phyloP scores from a whole-genome alignment of 352 stramenopile genomes.

The Pythium plurisporium region DNA sequence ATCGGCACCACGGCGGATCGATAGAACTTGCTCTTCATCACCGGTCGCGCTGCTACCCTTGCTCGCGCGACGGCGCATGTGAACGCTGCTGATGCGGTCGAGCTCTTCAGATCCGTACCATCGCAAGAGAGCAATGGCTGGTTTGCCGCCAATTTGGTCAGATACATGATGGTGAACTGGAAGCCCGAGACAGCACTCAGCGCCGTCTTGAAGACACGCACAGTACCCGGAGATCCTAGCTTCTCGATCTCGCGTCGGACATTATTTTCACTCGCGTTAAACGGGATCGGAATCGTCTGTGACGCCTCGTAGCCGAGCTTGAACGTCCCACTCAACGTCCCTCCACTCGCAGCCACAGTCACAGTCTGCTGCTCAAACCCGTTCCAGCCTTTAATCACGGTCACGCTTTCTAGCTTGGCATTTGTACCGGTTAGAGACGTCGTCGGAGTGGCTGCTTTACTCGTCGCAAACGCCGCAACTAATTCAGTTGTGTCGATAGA shows the following conservation, averaged over 20 bases:
- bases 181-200: conserved; percentile 36
- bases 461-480: conserved; percentile 44
- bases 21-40: conserved; percentile 77
- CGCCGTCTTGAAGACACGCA: conserved; percentile 56
- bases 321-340: conserved; percentile 82
- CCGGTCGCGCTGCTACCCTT: conserved; percentile 44
- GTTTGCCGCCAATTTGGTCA: conserved; percentile 49
- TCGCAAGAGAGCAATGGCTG: conserved; percentile 54
- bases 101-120: conserved; percentile 39
- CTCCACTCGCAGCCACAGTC: conserved; percentile 55
- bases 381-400: conserved; percentile 84
- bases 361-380: conserved; percentile 92
- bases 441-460: conserved; percentile 28
- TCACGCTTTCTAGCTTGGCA: conserved; percentile 65
- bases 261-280: conserved; percentile 44
- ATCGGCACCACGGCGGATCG: conserved; percentile 47
- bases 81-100: conserved; percentile 24
- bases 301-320: conserved; percentile 82
- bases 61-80: conserved; percentile 33
- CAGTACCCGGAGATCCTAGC: conserved; percentile 34
- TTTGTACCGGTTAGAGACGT: conserved; percentile 71
- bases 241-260: conserved; percentile 52
- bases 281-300: conserved; percentile 65
- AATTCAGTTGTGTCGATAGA: conserved; percentile 65
- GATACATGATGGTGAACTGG: conserved; percentile 65